These are phyloP conservation scores for Candida sp. DNA, from an alignment of 1,139 yeast species.

Conservation along the genomic window DNA sequence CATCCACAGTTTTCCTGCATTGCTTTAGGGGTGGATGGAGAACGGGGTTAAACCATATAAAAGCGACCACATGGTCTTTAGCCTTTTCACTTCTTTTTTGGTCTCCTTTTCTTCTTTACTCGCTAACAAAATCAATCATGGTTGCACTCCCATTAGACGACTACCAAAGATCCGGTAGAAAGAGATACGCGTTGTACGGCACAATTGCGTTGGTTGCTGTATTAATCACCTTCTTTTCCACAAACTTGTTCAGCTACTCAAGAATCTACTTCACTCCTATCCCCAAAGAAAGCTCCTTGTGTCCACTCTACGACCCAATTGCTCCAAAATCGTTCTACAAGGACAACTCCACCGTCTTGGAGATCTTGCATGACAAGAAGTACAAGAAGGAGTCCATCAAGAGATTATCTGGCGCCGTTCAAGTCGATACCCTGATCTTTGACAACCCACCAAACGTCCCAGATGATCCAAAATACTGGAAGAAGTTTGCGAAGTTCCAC, in stretches of 20 bases:
- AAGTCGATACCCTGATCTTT: conserved; percentile 46
- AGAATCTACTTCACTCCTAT: conserved; percentile 25
- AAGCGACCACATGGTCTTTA: neutral
- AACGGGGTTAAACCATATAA: too few relatives aligned
- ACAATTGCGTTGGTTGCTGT: conserved; percentile 16
- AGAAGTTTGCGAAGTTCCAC: conserved; percentile 57
- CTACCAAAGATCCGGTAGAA: conserved; percentile 7
- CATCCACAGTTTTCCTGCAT: too few relatives aligned
- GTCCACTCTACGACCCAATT: conserved; percentile 34
- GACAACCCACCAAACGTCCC: conserved; percentile 50
- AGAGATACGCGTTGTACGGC: conserved; percentile 7
- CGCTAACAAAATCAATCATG: conserved; percentile 10
- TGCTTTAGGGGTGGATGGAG: too few relatives aligned
- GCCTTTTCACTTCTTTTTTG: neutral
- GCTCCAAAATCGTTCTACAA: conserved; percentile 32
- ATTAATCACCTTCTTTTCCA: conserved; percentile 22
- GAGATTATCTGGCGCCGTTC: conserved; percentile 46
- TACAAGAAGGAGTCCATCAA: conserved; percentile 39
- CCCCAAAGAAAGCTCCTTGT: conserved; percentile 20
- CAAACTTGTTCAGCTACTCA: conserved; percentile 25
- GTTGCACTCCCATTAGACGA: conserved; percentile 21
- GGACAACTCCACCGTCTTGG: conserved; percentile 39
- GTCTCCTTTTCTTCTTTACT: neutral
- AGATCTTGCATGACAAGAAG: conserved; percentile 31
- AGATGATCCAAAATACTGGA: conserved; percentile 42